Conservation (phyloP, 2,329 filamentous ascomycete species). For the Dothiorella sarmentorum region DNA sequence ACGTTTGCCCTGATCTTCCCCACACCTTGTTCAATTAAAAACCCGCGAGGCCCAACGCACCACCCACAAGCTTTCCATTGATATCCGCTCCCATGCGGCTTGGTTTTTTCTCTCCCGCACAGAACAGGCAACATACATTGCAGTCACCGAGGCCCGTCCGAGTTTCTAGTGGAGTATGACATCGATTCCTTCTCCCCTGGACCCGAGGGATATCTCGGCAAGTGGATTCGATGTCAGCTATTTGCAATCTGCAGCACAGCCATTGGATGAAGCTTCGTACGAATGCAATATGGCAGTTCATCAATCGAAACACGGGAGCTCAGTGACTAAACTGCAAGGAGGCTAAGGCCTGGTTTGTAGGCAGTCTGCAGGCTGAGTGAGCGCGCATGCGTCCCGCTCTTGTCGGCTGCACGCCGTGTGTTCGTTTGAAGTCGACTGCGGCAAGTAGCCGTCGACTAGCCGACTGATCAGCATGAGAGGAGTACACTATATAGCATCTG, state of each 20-base stretch:
- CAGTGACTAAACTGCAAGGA: no score
- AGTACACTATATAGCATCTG: background rate
- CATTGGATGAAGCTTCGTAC: background rate
- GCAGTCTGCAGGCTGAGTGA: background rate
- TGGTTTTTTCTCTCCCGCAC: no score
- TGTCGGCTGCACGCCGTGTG: conserved; percentile 2
- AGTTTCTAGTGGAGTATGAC: background rate
- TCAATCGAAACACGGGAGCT: background rate
- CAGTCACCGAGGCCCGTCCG: background rate
- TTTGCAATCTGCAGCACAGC: background rate
- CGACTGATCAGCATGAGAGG: background rate
- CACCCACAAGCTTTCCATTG: background rate
- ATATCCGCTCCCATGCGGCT: conserved; percentile 1
- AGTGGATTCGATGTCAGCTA: background rate
- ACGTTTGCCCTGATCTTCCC: background rate
- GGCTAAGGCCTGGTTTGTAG: background rate
- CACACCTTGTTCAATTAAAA: conserved; percentile 8
- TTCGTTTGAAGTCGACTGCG: background rate
- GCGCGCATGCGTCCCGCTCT: no score
- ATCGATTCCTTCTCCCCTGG: background rate
- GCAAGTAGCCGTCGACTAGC: background rate
- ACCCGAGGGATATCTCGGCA: background rate
- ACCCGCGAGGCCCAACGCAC: background rate
- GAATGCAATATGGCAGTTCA: background rate
- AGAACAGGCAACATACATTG: background rate